phyloP scores from a whole-genome alignment of 1,284 basidiomycete genomes.

The Rhizopogon parksii region DNA sequence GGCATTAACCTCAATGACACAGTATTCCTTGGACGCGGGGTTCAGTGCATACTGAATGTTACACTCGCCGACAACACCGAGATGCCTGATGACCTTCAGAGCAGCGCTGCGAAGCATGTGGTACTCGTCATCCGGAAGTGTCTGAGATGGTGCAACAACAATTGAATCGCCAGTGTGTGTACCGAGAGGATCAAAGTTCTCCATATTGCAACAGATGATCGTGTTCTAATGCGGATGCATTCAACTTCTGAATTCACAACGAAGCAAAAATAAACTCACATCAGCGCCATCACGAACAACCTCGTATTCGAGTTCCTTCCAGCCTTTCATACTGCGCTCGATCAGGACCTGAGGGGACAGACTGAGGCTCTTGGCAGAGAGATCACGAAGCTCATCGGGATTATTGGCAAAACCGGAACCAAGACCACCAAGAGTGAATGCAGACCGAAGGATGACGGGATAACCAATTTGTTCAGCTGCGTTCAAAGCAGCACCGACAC shows the following conservation, averaged over 20 bases:
- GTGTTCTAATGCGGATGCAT: conserved; percentile 54
- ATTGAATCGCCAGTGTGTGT: conserved; percentile 99
- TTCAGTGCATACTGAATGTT: conserved; percentile 99
- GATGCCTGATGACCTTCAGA: conserved; percentile 95
- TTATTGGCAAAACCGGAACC: conserved; percentile 98
- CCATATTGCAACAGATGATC: conserved; percentile 96
- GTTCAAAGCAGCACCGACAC: conserved; percentile 84
- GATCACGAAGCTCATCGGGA: conserved; percentile 90
- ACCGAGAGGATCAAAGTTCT: conserved; percentile 98
- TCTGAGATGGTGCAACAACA: conserved; percentile 98
- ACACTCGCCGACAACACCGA: conserved; percentile 97
- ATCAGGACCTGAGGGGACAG: conserved; percentile 95
- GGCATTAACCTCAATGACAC: conserved; percentile 97
- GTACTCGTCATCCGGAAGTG: conserved; percentile 95
- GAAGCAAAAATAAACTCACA: conserved; percentile 35
- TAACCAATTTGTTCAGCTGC: conserved; percentile 93
- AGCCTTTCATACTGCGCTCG: conserved; percentile 98
- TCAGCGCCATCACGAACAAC: conserved; percentile 97
- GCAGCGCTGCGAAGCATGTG: conserved; percentile 98
- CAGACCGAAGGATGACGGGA: conserved; percentile 96
- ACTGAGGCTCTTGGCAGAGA: conserved; percentile 87
- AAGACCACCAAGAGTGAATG: conserved; percentile 96
- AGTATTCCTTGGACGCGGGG: conserved; percentile 89
- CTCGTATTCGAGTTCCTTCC: conserved; percentile 99
- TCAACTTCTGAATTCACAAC: conserved; percentile 8